Base-by-base conservation (phyloP, 192 early-diverging fungal species). In the Entophlyctis helioformis region DNA sequence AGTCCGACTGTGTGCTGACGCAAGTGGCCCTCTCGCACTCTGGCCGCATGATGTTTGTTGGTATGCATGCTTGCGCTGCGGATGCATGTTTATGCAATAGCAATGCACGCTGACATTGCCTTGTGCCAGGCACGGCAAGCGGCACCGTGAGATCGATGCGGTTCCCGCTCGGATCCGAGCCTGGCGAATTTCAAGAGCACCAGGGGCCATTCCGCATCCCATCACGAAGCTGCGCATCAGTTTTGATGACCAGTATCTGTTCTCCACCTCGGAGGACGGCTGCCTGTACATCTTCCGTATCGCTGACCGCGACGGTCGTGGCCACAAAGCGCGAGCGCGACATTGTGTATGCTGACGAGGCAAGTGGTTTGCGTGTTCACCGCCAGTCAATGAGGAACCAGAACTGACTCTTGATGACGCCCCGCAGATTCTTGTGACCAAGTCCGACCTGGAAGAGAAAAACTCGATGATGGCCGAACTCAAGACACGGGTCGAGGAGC, bases 1-100 rank as follows among this genome's bases (percentile, higher is more conserved):
- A 67, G 35, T 67, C 67, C 12, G 60, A 78, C 40, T 51, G 43
- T 9, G 71, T 74, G 1, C 50, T 72, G 3, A 78, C 69, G 2
- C 72, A 78, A 59, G 63, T 78, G 26, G 51, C 54, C 12, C 29
- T 76, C 15, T 78, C 74, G 2, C 70, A 78, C 31, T 77, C 73
- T 18, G 76, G 76, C 9, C 42, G 64, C 2, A 79, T 79, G 76
- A 64, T 79, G 59, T 79, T 79, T 69, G 63, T 62, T 10, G 73
- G 72, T 62, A 53, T 11, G 51, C 33, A 34, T 15, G 15, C 7
- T 10, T 15, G 8, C n/a, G n/a, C n/a, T n/a, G n/a, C 13, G 24
- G 1, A 15, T 33, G 23, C 0, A 22, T 11, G 12, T 24, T 12
- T 43, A 26, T 36, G 10, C 0, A 40, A 20, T 23, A 13, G 12